Evolutionary conservation across 2,329 filamentous ascomycete genomes (phyloP).

Genomic region (Aspergillus pseudoterreus): DNA sequence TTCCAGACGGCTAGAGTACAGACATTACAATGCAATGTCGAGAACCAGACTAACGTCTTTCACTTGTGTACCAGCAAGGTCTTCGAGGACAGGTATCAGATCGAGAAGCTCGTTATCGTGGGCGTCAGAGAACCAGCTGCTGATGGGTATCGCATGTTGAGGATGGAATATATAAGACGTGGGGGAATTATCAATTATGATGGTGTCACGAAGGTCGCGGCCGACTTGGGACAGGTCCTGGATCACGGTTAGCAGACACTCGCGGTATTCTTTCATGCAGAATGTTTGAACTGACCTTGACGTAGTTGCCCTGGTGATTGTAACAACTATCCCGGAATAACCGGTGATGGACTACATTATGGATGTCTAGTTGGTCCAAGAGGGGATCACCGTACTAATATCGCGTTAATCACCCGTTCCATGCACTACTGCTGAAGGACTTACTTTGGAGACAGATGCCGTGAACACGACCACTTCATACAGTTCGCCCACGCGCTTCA

Average conservation of each 20-base stretch:
- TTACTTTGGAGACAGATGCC: slow-evolving; percentile 93
- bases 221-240: slow-evolving; percentile 93
- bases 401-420: slow-evolving; percentile 9
- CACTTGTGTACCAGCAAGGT: slow-evolving; percentile 83
- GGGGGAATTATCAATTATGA: slow-evolving; percentile 99
- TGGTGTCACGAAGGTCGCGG: slow-evolving; percentile 91
- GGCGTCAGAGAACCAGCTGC: slow-evolving; percentile 99
- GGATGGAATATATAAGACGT: slow-evolving; percentile 99
- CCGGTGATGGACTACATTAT: slow-evolving; percentile 91
- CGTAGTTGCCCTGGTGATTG: slow-evolving; percentile 98
- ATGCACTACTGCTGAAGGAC: slow-evolving; percentile 18
- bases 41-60: slow-evolving; percentile 96
- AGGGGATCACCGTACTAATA: slow-evolving; percentile 88
- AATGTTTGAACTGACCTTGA: slow-evolving; percentile 59
- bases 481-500: slow-evolving; percentile 95
- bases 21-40: slow-evolving; percentile 68
- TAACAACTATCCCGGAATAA: slow-evolving; percentile 98
- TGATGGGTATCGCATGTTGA: slow-evolving; percentile 97
- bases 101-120: slow-evolving; percentile 98
- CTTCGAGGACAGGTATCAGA: slow-evolving; percentile 95
- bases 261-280: background rate
- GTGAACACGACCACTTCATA: slow-evolving; percentile 99
- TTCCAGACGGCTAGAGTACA: slow-evolving; percentile 27
- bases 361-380: slow-evolving; percentile 93
- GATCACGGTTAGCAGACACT: background rate